A percentile compares a stretch with the other conserved stretches of the same genome.
phyloP scores from a whole-genome alignment of 2,329 filamentous ascomycete species.

The Trichoderma guizhouense region DNA sequence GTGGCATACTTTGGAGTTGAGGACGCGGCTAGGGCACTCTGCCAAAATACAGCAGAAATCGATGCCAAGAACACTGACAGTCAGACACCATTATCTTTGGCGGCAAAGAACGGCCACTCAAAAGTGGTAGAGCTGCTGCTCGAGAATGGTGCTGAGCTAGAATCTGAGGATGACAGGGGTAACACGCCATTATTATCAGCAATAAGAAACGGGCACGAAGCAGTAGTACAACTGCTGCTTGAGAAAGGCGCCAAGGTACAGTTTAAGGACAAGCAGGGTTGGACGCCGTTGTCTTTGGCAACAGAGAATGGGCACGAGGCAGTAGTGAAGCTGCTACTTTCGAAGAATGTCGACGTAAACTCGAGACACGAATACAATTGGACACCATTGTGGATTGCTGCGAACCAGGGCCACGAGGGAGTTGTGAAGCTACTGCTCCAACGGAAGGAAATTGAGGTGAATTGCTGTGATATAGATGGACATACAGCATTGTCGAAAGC shows the following conservation, averaged over 20 bases:
- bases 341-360: background rate
- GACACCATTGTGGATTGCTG: background rate
- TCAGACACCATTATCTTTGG: background rate
- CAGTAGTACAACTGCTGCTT: background rate
- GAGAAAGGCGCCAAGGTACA: background rate
- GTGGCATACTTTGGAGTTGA: background rate
- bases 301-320: background rate
- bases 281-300: background rate
- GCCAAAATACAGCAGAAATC: background rate
- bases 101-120: background rate
- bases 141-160: background rate
- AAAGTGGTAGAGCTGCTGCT: background rate
- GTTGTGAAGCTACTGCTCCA: background rate
- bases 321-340: background rate
- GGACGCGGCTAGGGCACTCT: background rate
- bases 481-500: background rate
- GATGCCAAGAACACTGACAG: background rate
- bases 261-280: background rate
- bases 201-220: background rate
- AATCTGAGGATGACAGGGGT: background rate
- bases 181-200: background rate
- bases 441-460: background rate
- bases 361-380: background rate
- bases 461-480: background rate
- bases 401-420: background rate